Base-by-base conservation (phyloP, 1,139 yeast genomes). In the Kodamaea arcana region DNA sequence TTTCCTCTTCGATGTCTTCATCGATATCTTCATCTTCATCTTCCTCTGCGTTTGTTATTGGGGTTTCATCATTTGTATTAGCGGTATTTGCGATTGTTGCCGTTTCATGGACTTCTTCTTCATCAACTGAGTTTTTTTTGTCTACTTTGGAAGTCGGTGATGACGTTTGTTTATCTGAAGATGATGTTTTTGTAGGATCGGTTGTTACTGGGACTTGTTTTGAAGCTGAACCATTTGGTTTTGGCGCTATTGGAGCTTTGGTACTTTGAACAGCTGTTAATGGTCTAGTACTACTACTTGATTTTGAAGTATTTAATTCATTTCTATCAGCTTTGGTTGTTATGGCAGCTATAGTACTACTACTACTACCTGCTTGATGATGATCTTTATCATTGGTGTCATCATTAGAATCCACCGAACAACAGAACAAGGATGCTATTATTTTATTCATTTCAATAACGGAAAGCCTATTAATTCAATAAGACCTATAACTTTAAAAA, bases 61-160 rank as follows among this genome's bases (percentile, higher is more conserved):
- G 41, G 29, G 23, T 13, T 3, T 17, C 33, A 21, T 20, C 13
- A 13, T 27, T 21, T 13, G 28, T 25, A 15, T 65, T 72, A 38
- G 64, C 61, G 18, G 70, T 66, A 47, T 67, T 65, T 15, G 72
- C 62, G 25, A 68, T 64, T 18, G 74, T 69, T 39, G 66, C 74
- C 9, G 72, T 63, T 42, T 69, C 74, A 42, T 67, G 62, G 27
- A 62, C 53, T 7, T 70, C 64, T 37, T 65, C 60, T 32, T 67
- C 74, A 27, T 65, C 72, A 34, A 65, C 72, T 30, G 60, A 42
- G 22, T 62, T 65, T 33, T 54, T 54, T 34, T 60, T 61, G 17
- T 17, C 32, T 14, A 16, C 26, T 11, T 18, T 15, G 15, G 23
- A 15, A 14, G 29, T 28, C 36, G 11, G 14, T 6, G n/a, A 7